Base-by-base conservation (phyloP, 176 grass and related monocot genomes). In the Dactylis glomerata region DNA sequence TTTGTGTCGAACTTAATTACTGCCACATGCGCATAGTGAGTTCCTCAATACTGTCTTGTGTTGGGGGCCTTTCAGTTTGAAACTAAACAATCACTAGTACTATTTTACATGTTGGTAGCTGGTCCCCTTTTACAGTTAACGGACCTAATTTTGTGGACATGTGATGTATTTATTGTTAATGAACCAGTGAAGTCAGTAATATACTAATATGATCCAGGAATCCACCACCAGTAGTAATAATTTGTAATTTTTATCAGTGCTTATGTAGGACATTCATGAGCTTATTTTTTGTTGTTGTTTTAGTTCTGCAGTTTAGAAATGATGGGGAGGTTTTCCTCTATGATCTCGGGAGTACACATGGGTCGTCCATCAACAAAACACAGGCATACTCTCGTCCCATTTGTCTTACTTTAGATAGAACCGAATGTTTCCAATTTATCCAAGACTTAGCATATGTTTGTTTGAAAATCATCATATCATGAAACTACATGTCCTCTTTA, bases 341-440 rank as follows among this genome's bases (percentile, higher is more conserved):
- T 79, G 96, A 98, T 89, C 91, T 95, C 86, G 96, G 89, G 77
- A 98, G 96, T 79, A 95, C 96, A 41, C 96, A 98, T 84, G 93
- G 96, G 10, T 93, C 91, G 62, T 95, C 91, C 55, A 86, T 98
- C 74, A 98, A 98, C 88, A 98, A 98, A 87, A 91, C 62, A 67
- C 89, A 94, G 96, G 96, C 90, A 85, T 55, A 83, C 8, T 52
- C 31, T 64, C 45, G n/a, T 66, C 2, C 55, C 69, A 63, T 75
- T 36, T 32, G 20, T 58, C 36, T 82, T 73, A 31, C 47, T 72
- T 72, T 6, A 58, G 36, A 73, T 31, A 49, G 27, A 44, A 44
- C 51, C 46, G 10, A 46, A 65, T 44, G 27, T 64, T 55, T 15
- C 51, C 11, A 8, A 9, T 14, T 59, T 32, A 61, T 71, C 37